These are phyloP conservation scores for Penicillium paradoxum DNA, from an alignment of 495 filamentous ascomycete genomes.

Conservation along the genomic window DNA sequence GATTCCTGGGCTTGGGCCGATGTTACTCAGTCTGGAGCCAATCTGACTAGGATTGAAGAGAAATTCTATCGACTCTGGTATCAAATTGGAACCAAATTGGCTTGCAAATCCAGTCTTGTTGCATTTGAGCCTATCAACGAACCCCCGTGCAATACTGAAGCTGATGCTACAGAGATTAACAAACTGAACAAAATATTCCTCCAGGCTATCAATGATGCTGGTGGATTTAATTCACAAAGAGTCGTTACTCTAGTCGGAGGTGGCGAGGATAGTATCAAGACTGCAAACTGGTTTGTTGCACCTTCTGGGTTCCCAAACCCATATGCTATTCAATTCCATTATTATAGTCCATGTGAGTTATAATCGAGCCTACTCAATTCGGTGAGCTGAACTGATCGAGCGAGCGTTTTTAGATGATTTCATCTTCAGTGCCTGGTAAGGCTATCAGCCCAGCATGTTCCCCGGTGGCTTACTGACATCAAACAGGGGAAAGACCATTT, in stretches of 20 bases:
- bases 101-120: slow-evolving; percentile 50
- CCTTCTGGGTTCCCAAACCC: slow-evolving; percentile 50
- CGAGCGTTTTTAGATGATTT: slow-evolving; percentile 36
- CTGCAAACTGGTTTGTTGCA: slow-evolving; percentile 48
- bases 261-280: slow-evolving; percentile 48
- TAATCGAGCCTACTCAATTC: background rate
- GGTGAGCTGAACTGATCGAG: background rate
- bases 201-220: slow-evolving; percentile 48
- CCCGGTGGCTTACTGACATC: background rate
- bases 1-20: slow-evolving; percentile 58
- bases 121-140: slow-evolving; percentile 61
- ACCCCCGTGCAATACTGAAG: slow-evolving; percentile 46
- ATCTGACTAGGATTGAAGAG: slow-evolving; percentile 51
- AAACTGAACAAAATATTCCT: slow-evolving; percentile 56
- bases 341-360: slow-evolving; percentile 53
- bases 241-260: slow-evolving; percentile 54
- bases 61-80: slow-evolving; percentile 55
- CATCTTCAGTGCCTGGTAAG: slow-evolving; percentile 43
- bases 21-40: slow-evolving; percentile 39
- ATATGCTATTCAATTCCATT: slow-evolving; percentile 60
- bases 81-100: slow-evolving; percentile 53
- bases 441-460: background rate
- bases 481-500: slow-evolving; percentile 53
- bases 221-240: slow-evolving; percentile 51
- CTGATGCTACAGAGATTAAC: slow-evolving; percentile 49